These are phyloP conservation scores for Dalbergia cultrata DNA, from an alignment of 306 rosid genomes.

Conservation along the genomic window DNA sequence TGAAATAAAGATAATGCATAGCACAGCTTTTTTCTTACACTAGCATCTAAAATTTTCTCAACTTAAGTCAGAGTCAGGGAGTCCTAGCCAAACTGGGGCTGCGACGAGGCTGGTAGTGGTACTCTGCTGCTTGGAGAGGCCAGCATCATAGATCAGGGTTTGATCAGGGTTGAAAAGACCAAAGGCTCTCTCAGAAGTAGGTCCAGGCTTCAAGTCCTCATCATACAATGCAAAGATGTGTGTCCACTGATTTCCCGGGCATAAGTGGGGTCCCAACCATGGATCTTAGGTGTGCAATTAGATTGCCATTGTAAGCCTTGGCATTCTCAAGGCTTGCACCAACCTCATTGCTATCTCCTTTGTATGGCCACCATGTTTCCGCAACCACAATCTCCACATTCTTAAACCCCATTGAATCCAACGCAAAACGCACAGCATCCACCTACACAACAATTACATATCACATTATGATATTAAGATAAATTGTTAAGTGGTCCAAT, in stretches of 20 bases:
- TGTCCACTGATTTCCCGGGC: conserved; percentile 95
- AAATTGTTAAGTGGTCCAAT: background rate
- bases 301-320: conserved; percentile 83
- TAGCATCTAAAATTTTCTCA: no score
- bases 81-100: conserved; percentile 52
- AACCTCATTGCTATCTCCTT: conserved; percentile 85
- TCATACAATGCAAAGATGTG: conserved; percentile 92
- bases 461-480: background rate
- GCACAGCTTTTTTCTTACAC: no score
- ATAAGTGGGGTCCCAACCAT: conserved; percentile 93
- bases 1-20: no score
- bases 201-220: conserved; percentile 92
- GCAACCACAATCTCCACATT: conserved; percentile 91
- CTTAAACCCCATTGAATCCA: conserved; percentile 82
- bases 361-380: conserved; percentile 99
- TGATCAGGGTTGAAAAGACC: conserved; percentile 92
- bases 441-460: conserved; percentile 52
- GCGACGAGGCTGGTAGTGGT: conserved; percentile 35
- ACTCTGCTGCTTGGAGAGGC: conserved; percentile 68
- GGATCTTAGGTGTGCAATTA: conserved; percentile 84
- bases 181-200: conserved; percentile 86
- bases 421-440: conserved; percentile 83
- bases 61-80: background rate
- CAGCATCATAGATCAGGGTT: conserved; percentile 79
- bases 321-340: conserved; percentile 88